Percentiles rank a stretch among this genome's conserved stretches.
Conservation (phyloP, 805 yeast species). For the Jamesozyma spencerorum region DNA sequence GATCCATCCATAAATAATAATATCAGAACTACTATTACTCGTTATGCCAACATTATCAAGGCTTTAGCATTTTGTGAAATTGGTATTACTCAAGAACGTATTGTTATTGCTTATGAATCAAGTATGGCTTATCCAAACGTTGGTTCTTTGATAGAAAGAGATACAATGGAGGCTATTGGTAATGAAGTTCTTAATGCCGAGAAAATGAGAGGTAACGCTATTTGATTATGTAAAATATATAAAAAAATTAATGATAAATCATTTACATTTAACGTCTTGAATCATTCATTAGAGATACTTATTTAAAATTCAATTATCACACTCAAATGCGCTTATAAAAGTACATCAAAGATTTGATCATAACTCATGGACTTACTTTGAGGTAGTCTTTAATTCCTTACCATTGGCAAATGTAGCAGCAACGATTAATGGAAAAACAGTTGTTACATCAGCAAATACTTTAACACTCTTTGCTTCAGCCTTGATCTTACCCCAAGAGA, state of each 20-base stretch:
- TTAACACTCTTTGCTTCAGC: constrained; percentile 87
- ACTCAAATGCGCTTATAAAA: too few species aligned
- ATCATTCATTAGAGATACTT: too few species aligned
- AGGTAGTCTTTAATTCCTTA: constrained; percentile 16
- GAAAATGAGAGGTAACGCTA: constrained; percentile 56
- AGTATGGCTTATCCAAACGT: constrained; percentile 66
- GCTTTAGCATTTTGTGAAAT: constrained; percentile 79
- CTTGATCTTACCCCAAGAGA: constrained; percentile 97
- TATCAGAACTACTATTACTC: constrained; percentile 62
- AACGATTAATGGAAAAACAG: constrained; percentile 91
- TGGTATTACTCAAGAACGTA: constrained; percentile 75
- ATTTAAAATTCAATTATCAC: too few species aligned
- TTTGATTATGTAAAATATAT: background rate
- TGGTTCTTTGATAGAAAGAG: constrained; percentile 65
- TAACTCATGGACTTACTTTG: too few species aligned
- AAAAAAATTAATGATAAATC: constrained; percentile 41
- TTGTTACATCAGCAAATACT: constrained; percentile 89
- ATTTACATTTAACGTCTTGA: too few species aligned
- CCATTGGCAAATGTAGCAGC: constrained; percentile 92
- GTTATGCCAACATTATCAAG: constrained; percentile 76
- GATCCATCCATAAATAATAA: constrained; percentile 53
- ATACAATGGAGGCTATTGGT: constrained; percentile 64
- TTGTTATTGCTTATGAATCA: constrained; percentile 79
- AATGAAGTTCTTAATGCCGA: constrained; percentile 61
- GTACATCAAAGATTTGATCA: too few species aligned